Evolutionary conservation across 2,329 filamentous ascomycete genomes (phyloP), one percentile per base, ranked within the genome.

Genomic region (Neofusicoccum sp.): DNA sequence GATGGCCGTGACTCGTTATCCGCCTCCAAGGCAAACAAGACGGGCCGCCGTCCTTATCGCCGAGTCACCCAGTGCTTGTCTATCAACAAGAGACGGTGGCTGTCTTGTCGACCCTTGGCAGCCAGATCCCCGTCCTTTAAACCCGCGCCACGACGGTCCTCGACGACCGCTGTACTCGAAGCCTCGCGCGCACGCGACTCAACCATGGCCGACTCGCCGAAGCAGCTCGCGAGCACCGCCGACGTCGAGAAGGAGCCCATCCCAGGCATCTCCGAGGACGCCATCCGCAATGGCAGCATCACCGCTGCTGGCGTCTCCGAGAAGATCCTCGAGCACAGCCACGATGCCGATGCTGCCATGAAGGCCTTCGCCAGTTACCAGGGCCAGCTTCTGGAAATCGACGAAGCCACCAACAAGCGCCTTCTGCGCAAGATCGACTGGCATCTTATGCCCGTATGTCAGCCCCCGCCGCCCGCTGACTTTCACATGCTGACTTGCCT

Each of bases 321-420:
- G 30, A 31, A 31, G 43, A 48, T 61, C 26, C 30, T 61, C 8
- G 34, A 82, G 65, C 82, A 84, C 66, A 77, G 80, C 1, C 78
- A 83, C 59, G 82, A 86, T 78, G 84, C 79, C 30, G 84, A 87
- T 65, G 83, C 85, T 61, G 84, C 84, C 30, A 76, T 86, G 78
- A 82, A 84, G 65, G 84, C 81, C 2, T 82, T 85, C 65, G 76
- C 72, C 49, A 71, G 76, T 8, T 67, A 78, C 49, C 73, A 79
- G 1, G 83, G 82, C 24, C 76, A 84, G 65, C 68, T 80, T 0
- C 73, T 86, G 24, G 76, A 80, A 36, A 71, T 87, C 36, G 83
- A 83, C 58, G 82, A 81, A 64, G 79, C 79, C 48, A 84, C 82
- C 26, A 86, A 84, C 65, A 83, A 79, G 64, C 75, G 82, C n/a